These are phyloP conservation scores for Rosellinia necatrix DNA, from an alignment of 2,329 filamentous ascomycete species.

Conservation along the genomic window DNA sequence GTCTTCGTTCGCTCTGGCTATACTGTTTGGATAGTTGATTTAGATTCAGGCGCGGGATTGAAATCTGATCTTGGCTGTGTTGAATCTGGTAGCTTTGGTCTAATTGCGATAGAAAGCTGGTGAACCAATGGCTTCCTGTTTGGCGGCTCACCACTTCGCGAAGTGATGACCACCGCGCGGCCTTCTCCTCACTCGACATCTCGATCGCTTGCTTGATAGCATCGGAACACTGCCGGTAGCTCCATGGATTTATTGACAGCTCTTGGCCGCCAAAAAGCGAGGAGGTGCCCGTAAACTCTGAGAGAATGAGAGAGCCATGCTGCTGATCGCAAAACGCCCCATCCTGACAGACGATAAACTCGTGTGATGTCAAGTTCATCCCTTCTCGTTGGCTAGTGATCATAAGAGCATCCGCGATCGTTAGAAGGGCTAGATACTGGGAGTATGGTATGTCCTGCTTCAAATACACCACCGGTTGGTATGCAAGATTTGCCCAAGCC, in stretches of 20 bases:
- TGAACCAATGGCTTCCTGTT: conserved; percentile 85
- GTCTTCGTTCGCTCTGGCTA: conserved; percentile 64
- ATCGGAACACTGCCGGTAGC: conserved; percentile 85
- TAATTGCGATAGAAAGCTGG: conserved; percentile 72
- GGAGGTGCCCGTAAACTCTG: conserved; percentile 92
- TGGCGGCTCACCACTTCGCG: conserved; percentile 76
- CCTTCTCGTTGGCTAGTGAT: conserved; percentile 94
- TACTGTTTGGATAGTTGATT: conserved; percentile 69
- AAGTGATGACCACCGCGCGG: conserved; percentile 73
- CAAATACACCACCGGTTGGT: conserved; percentile 90
- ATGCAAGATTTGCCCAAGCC: conserved; percentile 84
- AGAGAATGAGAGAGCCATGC: conserved; percentile 86
- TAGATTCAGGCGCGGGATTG: conserved; percentile 82
- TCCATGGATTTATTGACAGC: conserved; percentile 91
- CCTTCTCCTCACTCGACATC: conserved; percentile 77
- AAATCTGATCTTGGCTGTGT: conserved; percentile 79
- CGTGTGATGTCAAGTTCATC: conserved; percentile 96
- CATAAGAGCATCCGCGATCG: conserved; percentile 88
- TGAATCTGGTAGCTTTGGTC: conserved; percentile 82
- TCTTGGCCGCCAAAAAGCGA: conserved; percentile 82
- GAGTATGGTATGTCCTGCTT: conserved; percentile 93
- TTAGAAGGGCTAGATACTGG: conserved; percentile 90
- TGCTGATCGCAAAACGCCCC: conserved; percentile 74
- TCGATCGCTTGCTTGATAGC: conserved; percentile 84
- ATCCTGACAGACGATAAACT: conserved; percentile 92